Evolutionary conservation across 495 filamentous ascomycete genomes (phyloP).

Genomic region (Sabuloglossum arenarium): DNA sequence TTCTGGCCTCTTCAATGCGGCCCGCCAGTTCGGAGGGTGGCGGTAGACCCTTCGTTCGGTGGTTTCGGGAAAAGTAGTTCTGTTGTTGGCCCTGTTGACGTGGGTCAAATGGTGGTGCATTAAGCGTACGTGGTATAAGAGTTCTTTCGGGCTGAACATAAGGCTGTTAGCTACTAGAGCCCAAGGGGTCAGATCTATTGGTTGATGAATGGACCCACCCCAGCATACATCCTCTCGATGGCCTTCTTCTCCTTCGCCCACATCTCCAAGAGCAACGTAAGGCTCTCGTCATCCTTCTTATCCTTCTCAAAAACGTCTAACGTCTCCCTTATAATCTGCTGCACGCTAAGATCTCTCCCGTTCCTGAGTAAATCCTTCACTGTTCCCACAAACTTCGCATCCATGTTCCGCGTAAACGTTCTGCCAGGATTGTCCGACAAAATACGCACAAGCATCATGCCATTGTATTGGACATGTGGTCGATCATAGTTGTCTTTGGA

Average conservation of each 20-base stretch:
- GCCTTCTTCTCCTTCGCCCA: slow-evolving; percentile 75
- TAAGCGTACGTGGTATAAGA: slow-evolving; percentile 2
- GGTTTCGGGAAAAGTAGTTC: slow-evolving; percentile 22
- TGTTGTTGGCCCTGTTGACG: slow-evolving; percentile 9
- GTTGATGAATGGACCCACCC: slow-evolving; percentile 2
- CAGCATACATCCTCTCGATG: slow-evolving; percentile 18
- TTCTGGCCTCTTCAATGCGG: slow-evolving; percentile 73
- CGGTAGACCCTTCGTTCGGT: slow-evolving; percentile 34
- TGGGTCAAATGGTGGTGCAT: slow-evolving; percentile 3
- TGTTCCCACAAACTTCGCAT: slow-evolving; percentile 53
- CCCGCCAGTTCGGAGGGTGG: slow-evolving; percentile 58
- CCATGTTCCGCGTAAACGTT: slow-evolving; percentile 72
- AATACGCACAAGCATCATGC: slow-evolving; percentile 89
- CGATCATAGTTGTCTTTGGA: slow-evolving; percentile 38
- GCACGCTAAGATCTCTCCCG: slow-evolving; percentile 52
- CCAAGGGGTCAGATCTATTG: background rate
- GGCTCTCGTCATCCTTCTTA: slow-evolving; percentile 51
- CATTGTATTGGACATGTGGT: slow-evolving; percentile 74
- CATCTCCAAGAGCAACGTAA: slow-evolving; percentile 48
- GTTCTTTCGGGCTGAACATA: background rate
- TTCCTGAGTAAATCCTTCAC: slow-evolving; percentile 56
- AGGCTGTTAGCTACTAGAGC: background rate
- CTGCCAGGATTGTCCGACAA: slow-evolving; percentile 77
- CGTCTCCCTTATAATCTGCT: slow-evolving; percentile 71
- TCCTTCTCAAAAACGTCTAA: slow-evolving; percentile 48